Conservation (phyloP, 2,329 filamentous ascomycete species). For the Pseudopyrenochaeta lycopersici region DNA sequence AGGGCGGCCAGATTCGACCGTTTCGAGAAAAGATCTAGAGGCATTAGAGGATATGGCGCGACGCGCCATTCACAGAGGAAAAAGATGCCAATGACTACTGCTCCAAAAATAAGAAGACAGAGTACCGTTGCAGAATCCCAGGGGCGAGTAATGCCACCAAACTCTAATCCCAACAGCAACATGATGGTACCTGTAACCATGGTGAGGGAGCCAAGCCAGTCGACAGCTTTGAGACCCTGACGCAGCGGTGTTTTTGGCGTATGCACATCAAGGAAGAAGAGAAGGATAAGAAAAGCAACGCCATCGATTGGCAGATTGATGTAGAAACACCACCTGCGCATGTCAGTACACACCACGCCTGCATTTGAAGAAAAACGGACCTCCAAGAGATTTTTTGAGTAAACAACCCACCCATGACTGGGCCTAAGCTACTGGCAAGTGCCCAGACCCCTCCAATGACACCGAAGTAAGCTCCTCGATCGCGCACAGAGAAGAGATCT, state of each 20-base stretch:
- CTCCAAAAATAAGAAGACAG: conserved; percentile 79
- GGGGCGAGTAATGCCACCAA: conserved; percentile 77
- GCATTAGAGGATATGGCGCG: conserved; percentile 81
- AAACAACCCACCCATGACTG: conserved; percentile 72
- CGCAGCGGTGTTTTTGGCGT: conserved; percentile 70
- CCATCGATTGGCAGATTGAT: conserved; percentile 73
- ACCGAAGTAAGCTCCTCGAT: conserved; percentile 69
- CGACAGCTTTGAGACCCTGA: conserved; percentile 70
- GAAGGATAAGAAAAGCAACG: conserved; percentile 63
- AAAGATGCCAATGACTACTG: conserved; percentile 71
- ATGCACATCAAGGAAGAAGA: conserved; percentile 72
- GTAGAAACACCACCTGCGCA: conserved; percentile 56
- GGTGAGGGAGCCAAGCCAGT: conserved; percentile 70
- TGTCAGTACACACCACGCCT: not conserved
- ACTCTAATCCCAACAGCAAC: conserved; percentile 85
- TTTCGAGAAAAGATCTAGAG: conserved; percentile 73
- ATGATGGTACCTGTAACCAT: conserved; percentile 83
- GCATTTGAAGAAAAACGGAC: conserved; percentile 45
- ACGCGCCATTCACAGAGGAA: conserved; percentile 75
- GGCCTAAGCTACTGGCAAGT: conserved; percentile 71
- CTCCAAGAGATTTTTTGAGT: conserved; percentile 71
- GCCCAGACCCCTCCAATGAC: conserved; percentile 74
- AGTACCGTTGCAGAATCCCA: conserved; percentile 80
- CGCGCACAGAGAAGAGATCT: conserved; percentile 69
- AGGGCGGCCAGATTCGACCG: conserved; percentile 73